A percentile compares a stretch with the other conserved stretches of the same genome.
These are phyloP conservation scores for Raphanus raphanistrum DNA, from an alignment of 345 rosid species.

Conservation along the genomic window DNA sequence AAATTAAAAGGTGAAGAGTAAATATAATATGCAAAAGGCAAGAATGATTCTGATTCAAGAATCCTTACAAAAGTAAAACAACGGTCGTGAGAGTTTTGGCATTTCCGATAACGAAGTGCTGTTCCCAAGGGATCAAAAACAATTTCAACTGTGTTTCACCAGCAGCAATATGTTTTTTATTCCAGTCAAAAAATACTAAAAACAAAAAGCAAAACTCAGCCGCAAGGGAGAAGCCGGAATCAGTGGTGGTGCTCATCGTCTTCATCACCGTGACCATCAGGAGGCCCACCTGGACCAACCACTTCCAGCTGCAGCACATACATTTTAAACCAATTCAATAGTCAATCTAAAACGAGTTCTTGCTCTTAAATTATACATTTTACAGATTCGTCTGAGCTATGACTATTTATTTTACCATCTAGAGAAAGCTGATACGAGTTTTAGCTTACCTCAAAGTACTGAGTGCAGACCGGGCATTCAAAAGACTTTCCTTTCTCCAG, in stretches of 20 bases:
- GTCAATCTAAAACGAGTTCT: neutral
- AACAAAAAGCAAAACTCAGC: constrained; percentile 14
- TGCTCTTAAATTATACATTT: neutral
- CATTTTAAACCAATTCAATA: neutral
- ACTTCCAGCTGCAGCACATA: constrained; percentile 64
- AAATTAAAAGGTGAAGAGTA: neutral
- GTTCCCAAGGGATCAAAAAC: constrained; percentile 25
- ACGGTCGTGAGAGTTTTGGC: constrained; percentile 33
- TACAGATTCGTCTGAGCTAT: neutral
- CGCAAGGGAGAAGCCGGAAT: constrained; percentile 30
- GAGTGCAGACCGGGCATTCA: constrained; percentile 86
- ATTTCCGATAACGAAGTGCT: constrained; percentile 7
- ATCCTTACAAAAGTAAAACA: constrained; percentile 18
- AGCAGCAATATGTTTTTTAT: constrained; percentile 5
- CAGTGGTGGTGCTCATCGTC: constrained; percentile 51
- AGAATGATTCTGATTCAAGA: constrained; percentile 35
- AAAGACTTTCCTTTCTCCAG: constrained; percentile 79
- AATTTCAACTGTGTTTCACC: constrained; percentile 25
- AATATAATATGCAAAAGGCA: constrained; percentile 16
- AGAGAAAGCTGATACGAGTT: neutral
- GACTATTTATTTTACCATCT: neutral
- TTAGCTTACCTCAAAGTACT: constrained; percentile 69
- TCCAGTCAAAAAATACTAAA: constrained; percentile 5
- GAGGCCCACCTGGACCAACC: constrained; percentile 88
- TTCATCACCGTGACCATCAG: constrained; percentile 72